These are phyloP conservation scores for Cotoneaster glaucophyllus DNA, from an alignment of 306 rosid genomes.

Conservation along the genomic window DNA sequence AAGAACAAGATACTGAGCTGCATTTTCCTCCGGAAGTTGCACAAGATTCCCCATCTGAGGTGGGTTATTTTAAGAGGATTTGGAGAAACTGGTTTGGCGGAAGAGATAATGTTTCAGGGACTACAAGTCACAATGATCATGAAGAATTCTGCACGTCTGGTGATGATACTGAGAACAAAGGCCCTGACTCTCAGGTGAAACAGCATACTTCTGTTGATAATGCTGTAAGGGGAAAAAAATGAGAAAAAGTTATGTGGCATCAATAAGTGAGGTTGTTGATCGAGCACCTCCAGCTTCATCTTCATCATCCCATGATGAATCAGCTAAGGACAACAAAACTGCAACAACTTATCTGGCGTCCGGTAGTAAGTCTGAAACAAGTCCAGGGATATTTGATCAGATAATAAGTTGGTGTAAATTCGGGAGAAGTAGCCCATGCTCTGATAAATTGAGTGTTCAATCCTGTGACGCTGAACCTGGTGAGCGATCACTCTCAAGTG, in stretches of 20 bases:
- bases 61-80: constrained; percentile 26
- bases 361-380: constrained; percentile 7
- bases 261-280: constrained; percentile 31
- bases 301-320: constrained; percentile 24
- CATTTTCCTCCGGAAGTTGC: neutral
- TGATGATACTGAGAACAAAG: constrained; percentile 25
- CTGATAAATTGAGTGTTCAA: constrained; percentile 23
- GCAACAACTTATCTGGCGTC: constrained; percentile 21
- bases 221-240: constrained; percentile 19
- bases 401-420: constrained; percentile 41
- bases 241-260: constrained; percentile 15
- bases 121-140: constrained; percentile 15
- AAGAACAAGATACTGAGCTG: no score
- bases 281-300: constrained; percentile 18
- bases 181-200: neutral
- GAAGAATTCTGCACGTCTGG: constrained; percentile 26
- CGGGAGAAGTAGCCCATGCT: constrained; percentile 22
- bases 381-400: constrained; percentile 34
- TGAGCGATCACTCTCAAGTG: constrained; percentile 14
- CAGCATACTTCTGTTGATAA: neutral
- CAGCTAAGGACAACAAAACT: constrained; percentile 23
- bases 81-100: constrained; percentile 30
- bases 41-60: constrained; percentile 20
- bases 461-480: constrained; percentile 20
- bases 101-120: constrained; percentile 21